A percentile compares a stretch with the other conserved stretches of the same genome.
phyloP scores from a whole-genome alignment of 495 filamentous ascomycete species.

The Podospora sp. region DNA sequence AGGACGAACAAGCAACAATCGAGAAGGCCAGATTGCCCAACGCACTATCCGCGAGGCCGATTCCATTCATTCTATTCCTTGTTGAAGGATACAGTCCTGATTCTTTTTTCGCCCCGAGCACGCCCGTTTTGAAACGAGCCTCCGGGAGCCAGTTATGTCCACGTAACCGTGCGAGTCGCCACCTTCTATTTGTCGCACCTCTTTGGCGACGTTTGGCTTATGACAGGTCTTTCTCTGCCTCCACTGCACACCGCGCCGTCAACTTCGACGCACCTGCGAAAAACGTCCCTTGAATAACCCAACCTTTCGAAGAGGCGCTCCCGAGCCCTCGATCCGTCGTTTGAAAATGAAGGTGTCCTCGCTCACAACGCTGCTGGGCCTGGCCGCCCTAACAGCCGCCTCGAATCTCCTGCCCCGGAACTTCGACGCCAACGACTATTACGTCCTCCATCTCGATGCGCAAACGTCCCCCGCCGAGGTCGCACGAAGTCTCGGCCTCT shows the following conservation, averaged over 20 bases:
- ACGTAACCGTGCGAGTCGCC: slow-evolving; percentile 1
- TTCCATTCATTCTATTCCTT: neutral
- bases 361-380: slow-evolving; percentile 40
- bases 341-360: slow-evolving; percentile 47
- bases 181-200: neutral
- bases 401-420: slow-evolving; percentile 42
- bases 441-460: slow-evolving; percentile 78
- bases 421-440: slow-evolving; percentile 80
- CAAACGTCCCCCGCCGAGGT: slow-evolving; percentile 68
- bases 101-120: slow-evolving; percentile 4
- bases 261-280: neutral
- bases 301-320: slow-evolving; percentile 17
- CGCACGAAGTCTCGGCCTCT: slow-evolving; percentile 70
- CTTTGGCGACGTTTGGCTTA: neutral
- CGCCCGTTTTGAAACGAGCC: neutral
- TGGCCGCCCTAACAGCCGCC: slow-evolving; percentile 48
- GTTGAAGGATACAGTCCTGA: neutral
- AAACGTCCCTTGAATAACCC: slow-evolving; percentile 11
- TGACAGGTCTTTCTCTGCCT: slow-evolving; percentile 12
- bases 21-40: neutral
- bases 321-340: slow-evolving; percentile 21
- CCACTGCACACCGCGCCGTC: neutral
- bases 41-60: neutral
- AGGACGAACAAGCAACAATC: neutral
- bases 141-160: neutral